These are phyloP conservation scores for Fusarium sterilihyphosum DNA, from an alignment of 2,329 filamentous ascomycete genomes.

Conservation along the genomic window DNA sequence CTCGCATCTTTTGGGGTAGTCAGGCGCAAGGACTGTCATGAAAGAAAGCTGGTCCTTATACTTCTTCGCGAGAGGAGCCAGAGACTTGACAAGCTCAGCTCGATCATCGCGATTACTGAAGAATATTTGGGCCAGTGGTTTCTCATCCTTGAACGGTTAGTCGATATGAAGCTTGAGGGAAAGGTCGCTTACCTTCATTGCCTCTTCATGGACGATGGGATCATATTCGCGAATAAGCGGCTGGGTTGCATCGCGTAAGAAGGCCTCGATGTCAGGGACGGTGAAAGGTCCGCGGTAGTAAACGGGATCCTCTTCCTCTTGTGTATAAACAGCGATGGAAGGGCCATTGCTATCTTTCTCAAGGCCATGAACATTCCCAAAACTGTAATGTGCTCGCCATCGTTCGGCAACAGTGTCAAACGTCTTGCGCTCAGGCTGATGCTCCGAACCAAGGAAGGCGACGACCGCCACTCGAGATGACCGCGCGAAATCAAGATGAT, in stretches of 20 bases:
- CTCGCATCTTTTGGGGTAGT: not conserved
- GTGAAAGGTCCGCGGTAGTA: not conserved
- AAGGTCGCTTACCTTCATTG: not conserved
- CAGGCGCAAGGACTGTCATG: not conserved
- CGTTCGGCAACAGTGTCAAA: not conserved
- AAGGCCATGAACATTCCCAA: not conserved
- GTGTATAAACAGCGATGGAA: not conserved
- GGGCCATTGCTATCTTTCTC: not conserved
- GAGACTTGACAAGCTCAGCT: not conserved
- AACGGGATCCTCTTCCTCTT: not conserved
- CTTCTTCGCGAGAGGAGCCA: not conserved
- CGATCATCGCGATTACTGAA: not conserved
- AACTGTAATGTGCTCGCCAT: not conserved
- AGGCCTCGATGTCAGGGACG: not conserved
- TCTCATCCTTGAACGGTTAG: not conserved
- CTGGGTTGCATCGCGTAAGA: not conserved
- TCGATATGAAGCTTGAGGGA: rapidly evolving
- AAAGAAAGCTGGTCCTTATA: not conserved
- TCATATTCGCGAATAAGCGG: not conserved
- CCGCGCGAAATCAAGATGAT: not conserved
- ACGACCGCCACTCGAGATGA: not conserved
- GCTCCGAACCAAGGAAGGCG: not conserved
- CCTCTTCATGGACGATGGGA: not conserved
- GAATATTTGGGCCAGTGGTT: not conserved
- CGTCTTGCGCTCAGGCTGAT: rapidly evolving